A percentile compares a stretch with the other conserved stretches of the same genome.
These are phyloP conservation scores for Boletus smithii DNA, from an alignment of 1,284 basidiomycete species.

Conservation along the genomic window DNA sequence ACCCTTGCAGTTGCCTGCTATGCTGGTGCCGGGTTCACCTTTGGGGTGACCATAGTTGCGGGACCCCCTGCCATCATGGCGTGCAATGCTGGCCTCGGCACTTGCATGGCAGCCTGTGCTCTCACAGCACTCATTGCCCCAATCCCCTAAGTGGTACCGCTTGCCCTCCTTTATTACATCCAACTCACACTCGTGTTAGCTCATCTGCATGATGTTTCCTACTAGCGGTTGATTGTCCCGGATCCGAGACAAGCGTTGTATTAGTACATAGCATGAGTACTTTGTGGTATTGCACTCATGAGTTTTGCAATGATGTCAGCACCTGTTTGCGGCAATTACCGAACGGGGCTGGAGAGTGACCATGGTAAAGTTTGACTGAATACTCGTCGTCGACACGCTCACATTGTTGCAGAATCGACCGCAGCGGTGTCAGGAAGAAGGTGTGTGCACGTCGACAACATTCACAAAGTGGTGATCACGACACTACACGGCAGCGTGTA, in stretches of 20 bases:
- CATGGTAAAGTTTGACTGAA: too few species aligned
- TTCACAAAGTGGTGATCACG: neutral
- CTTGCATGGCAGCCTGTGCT: constrained; percentile 44
- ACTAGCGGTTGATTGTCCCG: too few species aligned
- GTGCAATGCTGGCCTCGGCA: constrained; percentile 51
- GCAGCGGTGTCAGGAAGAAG: constrained; percentile 33
- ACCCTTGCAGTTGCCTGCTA: constrained; percentile 51
- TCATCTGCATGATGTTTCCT: too few species aligned
- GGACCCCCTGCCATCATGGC: constrained; percentile 46
- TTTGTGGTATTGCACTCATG: too few species aligned
- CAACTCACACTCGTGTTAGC: too few species aligned
- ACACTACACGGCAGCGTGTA: constrained; percentile 46
- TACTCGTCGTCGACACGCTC: too few species aligned
- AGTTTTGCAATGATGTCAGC: neutral
- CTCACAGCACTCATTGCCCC: constrained; percentile 34
- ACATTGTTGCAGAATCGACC: too few species aligned
- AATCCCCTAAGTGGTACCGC: constrained; percentile 20
- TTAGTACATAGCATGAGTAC: neutral
- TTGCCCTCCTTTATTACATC: too few species aligned
- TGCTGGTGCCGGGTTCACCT: constrained; percentile 47
- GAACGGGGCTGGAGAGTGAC: too few species aligned
- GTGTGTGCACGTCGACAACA: constrained; percentile 13
- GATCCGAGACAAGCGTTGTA: too few species aligned
- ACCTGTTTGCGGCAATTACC: too few species aligned
- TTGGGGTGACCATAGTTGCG: constrained; percentile 45